phyloP scores from a whole-genome alignment of 192 early-diverging fungal genomes.

The Gonapodya prolifera region DNA sequence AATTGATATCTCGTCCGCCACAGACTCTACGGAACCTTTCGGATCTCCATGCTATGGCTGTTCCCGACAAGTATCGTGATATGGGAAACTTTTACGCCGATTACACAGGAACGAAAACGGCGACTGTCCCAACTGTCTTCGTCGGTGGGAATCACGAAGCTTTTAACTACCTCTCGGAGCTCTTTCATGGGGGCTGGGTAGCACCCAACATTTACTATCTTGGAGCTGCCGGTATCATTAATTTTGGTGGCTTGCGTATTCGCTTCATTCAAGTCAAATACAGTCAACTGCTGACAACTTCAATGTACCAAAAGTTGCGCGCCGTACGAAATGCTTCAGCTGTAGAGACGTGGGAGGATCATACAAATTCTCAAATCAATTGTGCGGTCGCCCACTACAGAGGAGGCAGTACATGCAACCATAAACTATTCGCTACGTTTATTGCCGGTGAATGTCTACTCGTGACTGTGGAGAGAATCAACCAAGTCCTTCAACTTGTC shows the following conservation, averaged over 20 bases:
- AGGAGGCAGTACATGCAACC: too few relatives aligned
- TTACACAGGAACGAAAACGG: slow-evolving; percentile 65
- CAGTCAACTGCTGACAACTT: too few relatives aligned
- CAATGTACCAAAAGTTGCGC: too few relatives aligned
- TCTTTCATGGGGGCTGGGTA: slow-evolving; percentile 95
- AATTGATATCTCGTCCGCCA: too few relatives aligned
- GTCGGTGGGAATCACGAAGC: slow-evolving; percentile 99
- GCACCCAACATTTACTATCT: slow-evolving; percentile 88
- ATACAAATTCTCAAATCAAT: too few relatives aligned
- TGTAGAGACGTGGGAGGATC: too few relatives aligned
- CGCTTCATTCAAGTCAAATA: too few relatives aligned
- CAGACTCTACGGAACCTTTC: slow-evolving; percentile 67
- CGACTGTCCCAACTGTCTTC: slow-evolving; percentile 82
- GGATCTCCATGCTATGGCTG: slow-evolving; percentile 69
- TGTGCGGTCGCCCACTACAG: too few relatives aligned
- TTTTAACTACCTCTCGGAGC: slow-evolving; percentile 83
- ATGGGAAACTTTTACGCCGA: slow-evolving; percentile 87
- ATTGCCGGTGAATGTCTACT: background rate
- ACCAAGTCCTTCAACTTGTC: slow-evolving; percentile 7
- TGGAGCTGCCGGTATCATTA: slow-evolving; percentile 71
- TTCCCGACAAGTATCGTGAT: slow-evolving; percentile 70
- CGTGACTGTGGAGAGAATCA: background rate
- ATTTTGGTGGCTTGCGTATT: slow-evolving; percentile 82
- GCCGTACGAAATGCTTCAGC: too few relatives aligned
- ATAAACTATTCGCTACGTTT: too few relatives aligned